A percentile compares a stretch with the other conserved stretches of the same genome.
phyloP scores from a whole-genome alignment of 2,329 filamentous ascomycete genomes.

The Apiospora kogelbergensis region DNA sequence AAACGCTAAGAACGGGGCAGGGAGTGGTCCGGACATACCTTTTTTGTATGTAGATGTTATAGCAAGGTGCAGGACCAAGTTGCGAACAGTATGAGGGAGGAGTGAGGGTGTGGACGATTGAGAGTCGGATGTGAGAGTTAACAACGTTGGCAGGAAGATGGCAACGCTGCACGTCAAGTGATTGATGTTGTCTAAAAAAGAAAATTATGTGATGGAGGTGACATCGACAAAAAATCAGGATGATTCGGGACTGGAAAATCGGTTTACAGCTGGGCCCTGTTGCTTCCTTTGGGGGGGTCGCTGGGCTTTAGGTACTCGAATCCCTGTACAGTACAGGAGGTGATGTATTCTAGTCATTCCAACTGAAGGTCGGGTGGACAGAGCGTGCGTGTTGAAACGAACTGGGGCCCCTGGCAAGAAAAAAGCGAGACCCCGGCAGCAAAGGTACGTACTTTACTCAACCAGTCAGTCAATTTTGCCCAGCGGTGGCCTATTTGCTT shows the following conservation, averaged over 20 bases:
- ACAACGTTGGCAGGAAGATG: conserved; percentile 6
- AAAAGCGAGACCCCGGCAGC: conserved; percentile 3
- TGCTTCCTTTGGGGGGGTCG: conserved; percentile 3
- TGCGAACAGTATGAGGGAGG: not conserved
- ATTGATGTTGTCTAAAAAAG: conserved; percentile 10
- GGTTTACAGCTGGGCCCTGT: conserved; percentile 2
- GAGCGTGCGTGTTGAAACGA: conserved; percentile 11
- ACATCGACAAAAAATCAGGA: conserved; percentile 15
- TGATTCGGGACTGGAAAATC: conserved; percentile 9
- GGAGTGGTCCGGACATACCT: conserved; percentile 18
- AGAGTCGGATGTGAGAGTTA: conserved; percentile 1
- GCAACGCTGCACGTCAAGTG: not conserved
- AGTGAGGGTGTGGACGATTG: not conserved
- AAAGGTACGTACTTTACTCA: not conserved
- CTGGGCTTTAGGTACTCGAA: conserved; percentile 6
- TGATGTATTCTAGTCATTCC: conserved; percentile 8
- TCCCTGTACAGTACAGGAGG: conserved; percentile 10
- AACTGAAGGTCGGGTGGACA: conserved; percentile 8
- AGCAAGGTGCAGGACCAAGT: conserved; percentile 11
- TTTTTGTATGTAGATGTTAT: conserved; percentile 6
- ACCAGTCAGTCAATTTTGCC: not conserved
- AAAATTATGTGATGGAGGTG: conserved; percentile 14
- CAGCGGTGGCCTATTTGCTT: not conserved
- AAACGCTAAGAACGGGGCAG: conserved; percentile 19
- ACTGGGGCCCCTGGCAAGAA: conserved; percentile 9